A percentile compares a stretch with the other conserved stretches of the same genome.
Evolutionary conservation across 768 basidiomycete species (phyloP).

Genomic region (Macrolepiota albuminosa): DNA sequence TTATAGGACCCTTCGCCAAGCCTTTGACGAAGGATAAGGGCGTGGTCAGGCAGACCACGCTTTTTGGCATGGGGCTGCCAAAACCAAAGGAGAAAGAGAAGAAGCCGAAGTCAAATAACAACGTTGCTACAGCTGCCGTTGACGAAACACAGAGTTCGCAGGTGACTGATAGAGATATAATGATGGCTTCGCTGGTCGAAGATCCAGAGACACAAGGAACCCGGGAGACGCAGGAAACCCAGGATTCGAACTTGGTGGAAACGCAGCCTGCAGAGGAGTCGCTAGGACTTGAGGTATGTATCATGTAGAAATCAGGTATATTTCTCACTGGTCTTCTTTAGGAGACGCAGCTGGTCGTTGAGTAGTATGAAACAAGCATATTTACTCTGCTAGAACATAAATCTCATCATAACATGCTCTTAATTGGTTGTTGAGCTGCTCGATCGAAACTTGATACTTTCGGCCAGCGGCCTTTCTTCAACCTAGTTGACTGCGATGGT

Average conservation of each 20-base stretch:
- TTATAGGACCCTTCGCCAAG: conserved; percentile 11
- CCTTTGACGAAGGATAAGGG: conserved; percentile 31
- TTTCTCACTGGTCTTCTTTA: background rate
- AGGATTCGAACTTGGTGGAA: background rate
- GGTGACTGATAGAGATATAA: background rate
- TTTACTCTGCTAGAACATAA: background rate
- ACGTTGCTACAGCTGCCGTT: background rate
- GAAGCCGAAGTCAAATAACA: background rate
- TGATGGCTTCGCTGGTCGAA: background rate
- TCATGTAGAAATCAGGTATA: background rate
- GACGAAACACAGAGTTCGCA: background rate
- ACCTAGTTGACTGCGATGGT: background rate
- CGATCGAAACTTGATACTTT: background rate
- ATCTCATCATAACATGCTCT: background rate
- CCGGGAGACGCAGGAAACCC: background rate
- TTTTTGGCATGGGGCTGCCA: conserved; percentile 18
- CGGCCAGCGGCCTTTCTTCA: background rate
- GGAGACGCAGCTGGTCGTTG: background rate
- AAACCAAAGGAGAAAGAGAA: background rate
- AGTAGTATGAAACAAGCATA: background rate
- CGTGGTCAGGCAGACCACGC: conserved; percentile 48
- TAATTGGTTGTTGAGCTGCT: background rate
- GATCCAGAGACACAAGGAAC: background rate
- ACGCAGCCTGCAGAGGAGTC: background rate
- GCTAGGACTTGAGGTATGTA: background rate